Conservation (phyloP, 805 yeast species). For the Sugiyamaella smithiae region DNA sequence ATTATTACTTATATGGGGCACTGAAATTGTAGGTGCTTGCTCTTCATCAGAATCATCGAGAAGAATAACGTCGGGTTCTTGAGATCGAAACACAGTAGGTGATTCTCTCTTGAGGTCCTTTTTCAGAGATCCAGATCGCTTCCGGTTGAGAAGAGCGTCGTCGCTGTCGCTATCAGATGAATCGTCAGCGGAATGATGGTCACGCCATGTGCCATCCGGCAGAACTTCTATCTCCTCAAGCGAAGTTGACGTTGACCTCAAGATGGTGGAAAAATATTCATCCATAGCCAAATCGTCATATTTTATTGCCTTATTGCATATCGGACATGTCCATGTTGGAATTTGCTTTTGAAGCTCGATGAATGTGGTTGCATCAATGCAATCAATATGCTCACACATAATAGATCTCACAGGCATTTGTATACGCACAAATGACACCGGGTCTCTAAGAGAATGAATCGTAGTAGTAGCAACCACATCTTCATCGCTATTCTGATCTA, state of each 20-base stretch:
- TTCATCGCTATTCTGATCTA: slow-evolving; percentile 56
- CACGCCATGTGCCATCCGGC: slow-evolving; percentile 70
- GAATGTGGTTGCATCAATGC: slow-evolving; percentile 80
- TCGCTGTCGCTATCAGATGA: slow-evolving; percentile 9
- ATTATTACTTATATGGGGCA: background rate
- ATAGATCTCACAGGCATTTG: slow-evolving; percentile 66
- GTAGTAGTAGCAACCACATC: slow-evolving; percentile 67
- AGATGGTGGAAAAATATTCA: slow-evolving; percentile 66
- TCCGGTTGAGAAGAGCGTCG: slow-evolving; percentile 3
- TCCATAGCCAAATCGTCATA: slow-evolving; percentile 65
- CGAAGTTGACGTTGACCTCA: slow-evolving; percentile 50
- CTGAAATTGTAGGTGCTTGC: background rate
- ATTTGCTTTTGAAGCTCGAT: slow-evolving; percentile 72
- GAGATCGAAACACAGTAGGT: background rate
- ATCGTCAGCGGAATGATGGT: slow-evolving; percentile 9
- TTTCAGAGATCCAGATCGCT: no score
- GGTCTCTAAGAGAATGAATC: slow-evolving; percentile 69
- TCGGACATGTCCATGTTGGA: slow-evolving; percentile 86
- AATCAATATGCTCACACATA: slow-evolving; percentile 75
- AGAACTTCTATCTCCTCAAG: slow-evolving; percentile 65
- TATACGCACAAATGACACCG: slow-evolving; percentile 70
- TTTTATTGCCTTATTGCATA: slow-evolving; percentile 57
- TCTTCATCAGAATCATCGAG: slow-evolving; percentile 16
- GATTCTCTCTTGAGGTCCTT: slow-evolving; percentile 1
- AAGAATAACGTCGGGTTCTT: slow-evolving; percentile 8